Evolutionary conservation across 352 stramenopile species (phyloP).

Genomic region (Globisporangium megalacanthum): DNA sequence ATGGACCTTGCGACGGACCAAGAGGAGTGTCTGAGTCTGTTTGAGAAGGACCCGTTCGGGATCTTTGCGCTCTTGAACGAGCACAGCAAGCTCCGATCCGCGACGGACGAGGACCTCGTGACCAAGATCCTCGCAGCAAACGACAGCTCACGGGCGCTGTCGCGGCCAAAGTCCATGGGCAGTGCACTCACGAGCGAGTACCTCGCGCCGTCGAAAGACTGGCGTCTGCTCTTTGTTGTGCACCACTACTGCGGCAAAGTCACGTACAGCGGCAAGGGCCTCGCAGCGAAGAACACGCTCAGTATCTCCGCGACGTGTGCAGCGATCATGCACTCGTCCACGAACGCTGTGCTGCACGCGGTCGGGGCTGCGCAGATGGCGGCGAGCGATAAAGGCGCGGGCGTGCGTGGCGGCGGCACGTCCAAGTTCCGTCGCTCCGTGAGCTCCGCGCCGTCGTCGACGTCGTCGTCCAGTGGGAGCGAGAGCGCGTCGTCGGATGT

Average conservation of each 20-base stretch:
- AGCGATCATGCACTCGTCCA: conserved; percentile 83
- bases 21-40: conserved; percentile 62
- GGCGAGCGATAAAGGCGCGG: conserved; percentile 28
- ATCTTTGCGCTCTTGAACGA: conserved; percentile 72
- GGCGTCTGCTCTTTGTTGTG: conserved; percentile 69
- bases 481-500: conserved; percentile 55
- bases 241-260: conserved; percentile 68
- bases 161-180: conserved; percentile 55
- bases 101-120: conserved; percentile 76
- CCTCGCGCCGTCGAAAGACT: conserved; percentile 66
- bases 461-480: conserved; percentile 1
- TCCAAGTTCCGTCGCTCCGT: conserved; percentile 42
- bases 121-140: conserved; percentile 74
- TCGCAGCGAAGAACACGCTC: conserved; percentile 63
- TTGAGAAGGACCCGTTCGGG: conserved; percentile 66
- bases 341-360: conserved; percentile 66
- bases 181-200: conserved; percentile 57
- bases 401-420: background rate
- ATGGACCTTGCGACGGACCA: conserved; percentile 47
- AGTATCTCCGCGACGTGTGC: conserved; percentile 74
- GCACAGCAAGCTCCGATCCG: conserved; percentile 52
- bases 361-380: conserved; percentile 64
- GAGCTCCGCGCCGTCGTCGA: conserved; percentile 35
- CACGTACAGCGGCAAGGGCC: conserved; percentile 68
- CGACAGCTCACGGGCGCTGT: conserved; percentile 40